Base-by-base conservation (phyloP, 495 filamentous ascomycete genomes). In the Penicillium ochrochloron region DNA sequence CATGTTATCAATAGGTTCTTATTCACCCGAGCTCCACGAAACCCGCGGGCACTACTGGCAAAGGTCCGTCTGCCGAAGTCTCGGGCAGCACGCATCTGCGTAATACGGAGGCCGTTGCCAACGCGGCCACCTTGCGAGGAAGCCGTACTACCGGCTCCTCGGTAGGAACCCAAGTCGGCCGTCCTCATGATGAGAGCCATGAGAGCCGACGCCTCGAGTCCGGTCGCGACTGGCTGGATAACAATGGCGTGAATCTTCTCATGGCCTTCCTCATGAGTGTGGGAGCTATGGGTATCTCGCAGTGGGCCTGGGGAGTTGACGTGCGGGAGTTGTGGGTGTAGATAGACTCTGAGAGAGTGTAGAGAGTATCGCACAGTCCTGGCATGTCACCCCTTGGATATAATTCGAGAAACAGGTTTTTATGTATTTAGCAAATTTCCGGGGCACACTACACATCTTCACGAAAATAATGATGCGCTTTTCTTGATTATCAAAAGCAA, bases 171-270 rank as follows among this genome's bases (percentile, higher is more conserved):
- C 58, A 60, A 54, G 23, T 52, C 11, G 70, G 56, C 5, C 60
- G 65, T 23, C 19, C 46, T 11, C 67, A 67, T 23, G 67, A 83
- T 19, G 74, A 68, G 46, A 78, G 78, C 42, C 86, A 85, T 66
- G 86, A 88, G 66, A 93, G 90, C 61, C 82, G 93, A 14, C 84
- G 88, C 33, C 77, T 93, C 12, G 91, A 89, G 70, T 90, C 80
- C 59, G 94, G 91, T 9, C 80, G 77, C 70, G 92, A 96, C 65
- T 71, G 95, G 68, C 78, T 97, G 63, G 92, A 95, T 72, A 99
- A 99, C 68, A 99, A 99, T 72, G 89, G 87, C 29, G 93, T 99
- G 62, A 99, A 99, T 72, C 80, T 96, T 25, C 70, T 93, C 29
- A 97, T 97, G 94, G 94, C 94, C 0, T 78, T 85, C 10, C 75